Conservation (phyloP, 805 yeast genomes). For the Metschnikowia corniflorae region DNA sequence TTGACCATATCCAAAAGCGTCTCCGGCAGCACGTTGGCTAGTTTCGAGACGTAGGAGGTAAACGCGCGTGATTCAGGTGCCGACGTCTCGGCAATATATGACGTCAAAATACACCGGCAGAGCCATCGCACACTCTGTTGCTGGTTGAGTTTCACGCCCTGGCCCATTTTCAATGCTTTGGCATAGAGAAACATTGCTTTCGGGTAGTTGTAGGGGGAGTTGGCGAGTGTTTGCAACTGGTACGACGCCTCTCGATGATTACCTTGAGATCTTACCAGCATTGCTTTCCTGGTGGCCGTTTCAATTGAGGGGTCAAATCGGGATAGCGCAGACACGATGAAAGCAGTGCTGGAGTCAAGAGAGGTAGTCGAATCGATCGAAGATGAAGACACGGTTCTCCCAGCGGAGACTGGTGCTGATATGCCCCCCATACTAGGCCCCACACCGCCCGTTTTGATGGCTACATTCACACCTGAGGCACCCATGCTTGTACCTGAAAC, state of each 20-base stretch:
- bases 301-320: constrained; percentile 26
- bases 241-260: constrained; percentile 66
- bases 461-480: background rate
- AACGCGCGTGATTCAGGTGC: constrained; percentile 8
- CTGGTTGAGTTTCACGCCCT: constrained; percentile 60
- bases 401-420: background rate
- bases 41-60: constrained; percentile 21
- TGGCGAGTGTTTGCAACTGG: constrained; percentile 63
- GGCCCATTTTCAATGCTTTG: constrained; percentile 61
- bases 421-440: background rate
- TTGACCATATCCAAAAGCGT: constrained; percentile 26
- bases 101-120: constrained; percentile 40
- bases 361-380: constrained; percentile 10
- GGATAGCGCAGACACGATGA: constrained; percentile 8
- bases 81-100: constrained; percentile 13
- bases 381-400: constrained; percentile 6
- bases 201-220: constrained; percentile 51
- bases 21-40: constrained; percentile 27
- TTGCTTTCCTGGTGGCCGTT: constrained; percentile 41
- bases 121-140: constrained; percentile 58
- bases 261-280: constrained; percentile 51
- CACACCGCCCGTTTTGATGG: constrained; percentile 1
- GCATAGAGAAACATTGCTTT: constrained; percentile 68
- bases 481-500: background rate
- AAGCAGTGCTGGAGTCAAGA: constrained; percentile 1